These are phyloP conservation scores for Dryas alaskensis DNA, from an alignment of 306 rosid species.

Conservation along the genomic window DNA sequence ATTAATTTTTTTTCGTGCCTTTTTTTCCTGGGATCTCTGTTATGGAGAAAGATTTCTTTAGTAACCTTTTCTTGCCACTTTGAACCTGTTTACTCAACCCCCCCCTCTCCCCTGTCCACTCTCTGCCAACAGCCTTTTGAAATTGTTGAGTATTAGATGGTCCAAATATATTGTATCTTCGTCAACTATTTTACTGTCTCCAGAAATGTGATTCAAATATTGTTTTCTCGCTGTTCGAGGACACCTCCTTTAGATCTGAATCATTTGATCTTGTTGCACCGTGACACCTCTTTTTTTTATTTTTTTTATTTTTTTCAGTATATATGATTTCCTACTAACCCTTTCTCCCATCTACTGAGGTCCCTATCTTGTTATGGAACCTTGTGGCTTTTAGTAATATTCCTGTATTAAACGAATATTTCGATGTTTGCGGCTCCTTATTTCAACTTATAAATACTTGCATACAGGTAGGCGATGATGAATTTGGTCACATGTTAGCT, in stretches of 20 bases:
- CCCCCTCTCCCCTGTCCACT: not conserved
- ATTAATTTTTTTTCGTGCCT: not conserved
- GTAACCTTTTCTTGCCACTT: not conserved
- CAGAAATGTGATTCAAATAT: not conserved
- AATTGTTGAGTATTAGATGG: not conserved
- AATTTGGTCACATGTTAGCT: constrained; percentile 78
- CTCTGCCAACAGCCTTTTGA: not conserved
- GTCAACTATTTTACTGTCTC: not conserved
- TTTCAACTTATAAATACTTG: not conserved
- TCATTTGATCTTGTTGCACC: not conserved
- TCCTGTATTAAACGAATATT: not conserved
- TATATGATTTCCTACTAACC: not conserved
- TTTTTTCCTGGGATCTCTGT: not conserved
- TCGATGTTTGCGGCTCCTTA: not conserved
- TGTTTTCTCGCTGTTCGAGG: constrained; percentile 7
- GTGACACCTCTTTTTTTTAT: not conserved
- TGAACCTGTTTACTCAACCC: not conserved
- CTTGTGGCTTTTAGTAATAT: not conserved
- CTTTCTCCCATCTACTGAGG: not conserved
- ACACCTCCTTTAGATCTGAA: not conserved
- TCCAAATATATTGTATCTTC: not conserved
- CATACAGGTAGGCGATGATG: constrained; percentile 87
- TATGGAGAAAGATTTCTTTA: not conserved
- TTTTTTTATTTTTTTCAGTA: not conserved
- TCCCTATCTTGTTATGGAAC: constrained; percentile 4